Percentiles rank a stretch among this genome's conserved stretches.
Evolutionary conservation across 2,329 filamentous ascomycete species (phyloP).

Genomic region (Monosporascus cannonballus): DNA sequence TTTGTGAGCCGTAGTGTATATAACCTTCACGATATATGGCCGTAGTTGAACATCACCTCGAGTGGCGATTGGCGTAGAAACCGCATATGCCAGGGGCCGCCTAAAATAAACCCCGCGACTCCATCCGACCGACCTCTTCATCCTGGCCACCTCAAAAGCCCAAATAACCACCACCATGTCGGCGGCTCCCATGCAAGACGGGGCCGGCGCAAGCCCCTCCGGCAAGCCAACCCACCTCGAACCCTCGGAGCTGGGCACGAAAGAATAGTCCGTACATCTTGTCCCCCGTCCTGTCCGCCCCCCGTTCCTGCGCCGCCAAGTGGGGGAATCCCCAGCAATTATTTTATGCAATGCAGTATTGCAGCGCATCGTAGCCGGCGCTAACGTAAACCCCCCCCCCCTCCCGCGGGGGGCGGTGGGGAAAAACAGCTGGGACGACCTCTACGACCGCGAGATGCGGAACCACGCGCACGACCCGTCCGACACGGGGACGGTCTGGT

Average conservation of each 20-base stretch:
- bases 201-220: neutral
- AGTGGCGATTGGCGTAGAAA: too few species aligned
- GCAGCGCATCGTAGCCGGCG: neutral
- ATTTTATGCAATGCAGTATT: too few species aligned
- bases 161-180: neutral
- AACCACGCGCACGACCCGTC: constrained; percentile 67
- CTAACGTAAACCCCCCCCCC: constrained; percentile 7
- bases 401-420: too few species aligned
- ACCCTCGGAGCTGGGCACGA: constrained; percentile 77
- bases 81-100: too few species aligned
- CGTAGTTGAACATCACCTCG: too few species aligned
- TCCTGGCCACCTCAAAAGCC: neutral
- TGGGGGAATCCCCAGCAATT: too few species aligned
- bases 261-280: constrained; percentile 66
- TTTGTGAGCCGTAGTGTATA: neutral
- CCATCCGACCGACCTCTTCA: too few species aligned
- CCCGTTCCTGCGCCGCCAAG: too few species aligned
- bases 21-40: neutral
- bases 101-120: too few species aligned
- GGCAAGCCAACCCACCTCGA: constrained; percentile 60
- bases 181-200: neutral
- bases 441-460: constrained; percentile 64
- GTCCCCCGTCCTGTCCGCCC: neutral
- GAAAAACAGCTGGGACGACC: constrained; percentile 61
- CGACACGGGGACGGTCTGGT: constrained; percentile 91